A percentile compares a stretch with the other conserved stretches of the same genome.
phyloP scores from a whole-genome alignment of 1,284 basidiomycete species.

The Afroboletus lepidellus region DNA sequence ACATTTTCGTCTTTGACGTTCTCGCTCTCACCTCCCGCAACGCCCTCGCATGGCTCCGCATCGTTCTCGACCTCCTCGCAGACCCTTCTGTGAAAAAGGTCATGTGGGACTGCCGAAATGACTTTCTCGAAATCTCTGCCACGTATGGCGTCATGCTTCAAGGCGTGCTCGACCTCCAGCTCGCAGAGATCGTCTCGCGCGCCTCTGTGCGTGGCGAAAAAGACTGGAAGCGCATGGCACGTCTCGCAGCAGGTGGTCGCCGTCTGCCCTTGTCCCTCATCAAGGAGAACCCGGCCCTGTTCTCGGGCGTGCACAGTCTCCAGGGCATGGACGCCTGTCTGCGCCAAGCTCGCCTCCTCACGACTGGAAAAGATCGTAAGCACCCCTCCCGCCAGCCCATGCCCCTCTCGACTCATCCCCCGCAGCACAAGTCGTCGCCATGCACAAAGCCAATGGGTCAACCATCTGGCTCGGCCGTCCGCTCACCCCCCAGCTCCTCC shows the following conservation, averaged over 20 bases:
- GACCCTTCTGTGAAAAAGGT: conserved; percentile 37
- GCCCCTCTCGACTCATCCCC: neutral
- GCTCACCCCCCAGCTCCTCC: conserved; percentile 35
- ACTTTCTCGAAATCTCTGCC: conserved; percentile 39
- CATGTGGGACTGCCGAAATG: conserved; percentile 47
- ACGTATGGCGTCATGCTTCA: conserved; percentile 33
- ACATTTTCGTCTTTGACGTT: conserved; percentile 44
- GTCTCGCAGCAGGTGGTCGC: conserved; percentile 30
- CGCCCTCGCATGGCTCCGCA: conserved; percentile 20
- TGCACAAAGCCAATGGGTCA: conserved; percentile 37
- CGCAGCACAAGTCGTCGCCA: conserved; percentile 37
- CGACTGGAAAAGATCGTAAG: conserved; percentile 31
- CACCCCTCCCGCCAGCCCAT: neutral
- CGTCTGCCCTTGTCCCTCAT: conserved; percentile 28
- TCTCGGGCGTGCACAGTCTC: conserved; percentile 32
- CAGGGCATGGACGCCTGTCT: conserved; percentile 32
- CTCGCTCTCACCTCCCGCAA: conserved; percentile 28
- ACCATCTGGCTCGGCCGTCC: conserved; percentile 39
- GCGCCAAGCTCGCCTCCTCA: conserved; percentile 16
- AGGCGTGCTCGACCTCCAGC: conserved; percentile 42
- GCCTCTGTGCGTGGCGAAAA: conserved; percentile 31
- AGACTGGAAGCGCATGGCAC: conserved; percentile 29
- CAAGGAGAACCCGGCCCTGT: conserved; percentile 28
- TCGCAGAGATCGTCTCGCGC: conserved; percentile 40
- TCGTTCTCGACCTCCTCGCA: conserved; percentile 31